Evolutionary conservation across 305 asterid species (phyloP).

Genomic region (Lippia alba): DNA sequence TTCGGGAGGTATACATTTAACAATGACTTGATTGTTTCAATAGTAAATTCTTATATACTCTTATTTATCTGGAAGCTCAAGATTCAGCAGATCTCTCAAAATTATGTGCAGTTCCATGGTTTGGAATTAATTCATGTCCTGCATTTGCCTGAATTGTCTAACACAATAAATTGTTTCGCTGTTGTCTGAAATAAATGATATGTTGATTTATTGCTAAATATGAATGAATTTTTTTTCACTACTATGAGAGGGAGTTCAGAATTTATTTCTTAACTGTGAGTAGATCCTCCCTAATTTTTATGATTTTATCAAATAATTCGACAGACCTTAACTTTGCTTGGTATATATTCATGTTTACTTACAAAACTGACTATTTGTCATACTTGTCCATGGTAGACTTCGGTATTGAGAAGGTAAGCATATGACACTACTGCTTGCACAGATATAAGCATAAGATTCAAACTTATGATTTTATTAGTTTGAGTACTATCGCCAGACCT

Average conservation of each 20-base stretch:
- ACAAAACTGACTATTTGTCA: background rate
- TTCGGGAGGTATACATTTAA: slow-evolving; percentile 74
- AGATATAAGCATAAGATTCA: background rate
- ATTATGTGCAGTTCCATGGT: background rate
- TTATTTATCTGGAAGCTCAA: slow-evolving; percentile 31
- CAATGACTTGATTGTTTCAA: background rate
- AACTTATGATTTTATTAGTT: background rate
- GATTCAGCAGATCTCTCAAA: slow-evolving; percentile 10
- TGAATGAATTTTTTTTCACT: slow-evolving; percentile 2
- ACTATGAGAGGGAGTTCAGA: background rate
- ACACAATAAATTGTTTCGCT: background rate
- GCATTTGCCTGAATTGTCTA: background rate
- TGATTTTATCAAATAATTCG: background rate
- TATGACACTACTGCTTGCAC: slow-evolving; percentile 1
- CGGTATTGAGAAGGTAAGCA: background rate
- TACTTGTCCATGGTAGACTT: background rate
- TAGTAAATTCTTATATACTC: background rate
- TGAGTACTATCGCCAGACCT: background rate
- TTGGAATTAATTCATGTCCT: background rate
- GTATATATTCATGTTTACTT: background rate
- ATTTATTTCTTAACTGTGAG: slow-evolving; percentile 9
- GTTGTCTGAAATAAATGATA: background rate
- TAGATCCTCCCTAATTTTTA: slow-evolving; percentile 2
- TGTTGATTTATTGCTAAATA: slow-evolving; percentile 2
- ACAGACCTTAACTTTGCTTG: too few relatives aligned